Conservation (phyloP, 805 yeast species). For the Sugiyamaella chiloensis region DNA sequence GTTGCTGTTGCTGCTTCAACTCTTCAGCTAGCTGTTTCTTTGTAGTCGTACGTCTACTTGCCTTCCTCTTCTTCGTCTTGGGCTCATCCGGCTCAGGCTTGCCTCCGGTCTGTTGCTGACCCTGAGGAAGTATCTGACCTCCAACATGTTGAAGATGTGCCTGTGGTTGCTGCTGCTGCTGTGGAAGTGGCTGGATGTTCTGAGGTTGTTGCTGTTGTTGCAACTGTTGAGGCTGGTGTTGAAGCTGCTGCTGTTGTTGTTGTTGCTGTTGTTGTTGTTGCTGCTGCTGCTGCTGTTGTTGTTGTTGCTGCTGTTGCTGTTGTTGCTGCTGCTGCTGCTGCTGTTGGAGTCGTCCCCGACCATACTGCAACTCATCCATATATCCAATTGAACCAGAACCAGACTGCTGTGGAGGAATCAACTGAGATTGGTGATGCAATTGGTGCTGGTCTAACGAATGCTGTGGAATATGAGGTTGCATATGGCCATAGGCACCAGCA, state of each 20-base stretch:
- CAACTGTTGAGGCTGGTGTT: conserved; percentile 9
- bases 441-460: conserved; percentile 12
- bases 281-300: conserved; percentile 10
- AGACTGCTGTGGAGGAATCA: conserved; percentile 7
- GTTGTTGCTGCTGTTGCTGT: conserved; percentile 13
- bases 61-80: not conserved
- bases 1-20: conserved; percentile 20
- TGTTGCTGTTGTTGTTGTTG: conserved; percentile 12
- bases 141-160: conserved; percentile 10
- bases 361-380: conserved; percentile 4
- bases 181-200: conserved; percentile 20
- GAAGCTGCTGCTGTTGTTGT: conserved; percentile 11
- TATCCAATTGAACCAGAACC: conserved; percentile 13
- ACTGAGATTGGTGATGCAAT: conserved; percentile 15
- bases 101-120: not conserved
- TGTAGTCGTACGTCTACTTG: not conserved
- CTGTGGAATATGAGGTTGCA: conserved; percentile 1
- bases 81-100: not conserved
- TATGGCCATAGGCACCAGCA: not conserved
- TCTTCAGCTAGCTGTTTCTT: not conserved
- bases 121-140: not conserved
- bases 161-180: conserved; percentile 21
- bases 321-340: conserved; percentile 11
- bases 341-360: not conserved
- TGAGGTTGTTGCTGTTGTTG: conserved; percentile 16